Conservation (phyloP, 306 rosid genomes). For the Pueraria montana region DNA sequence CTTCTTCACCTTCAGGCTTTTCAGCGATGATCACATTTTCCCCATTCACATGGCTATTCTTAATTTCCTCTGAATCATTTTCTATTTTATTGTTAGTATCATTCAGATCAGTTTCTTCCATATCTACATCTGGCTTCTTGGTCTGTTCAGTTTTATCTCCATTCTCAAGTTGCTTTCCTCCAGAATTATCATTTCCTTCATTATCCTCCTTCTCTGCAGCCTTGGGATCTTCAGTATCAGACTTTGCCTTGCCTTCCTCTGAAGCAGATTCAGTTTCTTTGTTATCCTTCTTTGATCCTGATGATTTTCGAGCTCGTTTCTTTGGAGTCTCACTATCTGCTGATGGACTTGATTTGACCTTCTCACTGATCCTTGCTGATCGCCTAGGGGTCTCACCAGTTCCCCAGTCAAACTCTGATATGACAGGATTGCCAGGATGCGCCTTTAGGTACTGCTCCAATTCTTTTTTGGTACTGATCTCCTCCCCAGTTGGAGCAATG, state of each 20-base stretch:
- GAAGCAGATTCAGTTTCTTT: constrained; percentile 61
- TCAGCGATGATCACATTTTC: too few species aligned
- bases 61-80: too few species aligned
- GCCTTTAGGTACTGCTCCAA: constrained; percentile 89
- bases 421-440: constrained; percentile 75
- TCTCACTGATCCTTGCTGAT: constrained; percentile 89
- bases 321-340: constrained; percentile 64
- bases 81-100: too few species aligned
- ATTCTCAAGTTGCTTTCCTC: too few species aligned
- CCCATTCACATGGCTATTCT: too few species aligned
- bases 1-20: too few species aligned
- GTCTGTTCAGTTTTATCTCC: too few species aligned
- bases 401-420: constrained; percentile 91
- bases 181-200: too few species aligned
- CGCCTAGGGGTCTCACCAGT: constrained; percentile 93
- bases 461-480: constrained; percentile 69
- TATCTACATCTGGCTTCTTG: too few species aligned
- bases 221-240: constrained; percentile 49
- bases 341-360: constrained; percentile 75
- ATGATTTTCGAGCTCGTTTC: constrained; percentile 78
- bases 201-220: constrained; percentile 9
- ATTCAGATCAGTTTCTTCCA: too few species aligned
- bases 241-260: too few species aligned
- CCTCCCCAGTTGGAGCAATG: constrained; percentile 90
- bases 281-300: constrained; percentile 65